Conservation (phyloP, 805 yeast species). For the Candida nanaspora region DNA sequence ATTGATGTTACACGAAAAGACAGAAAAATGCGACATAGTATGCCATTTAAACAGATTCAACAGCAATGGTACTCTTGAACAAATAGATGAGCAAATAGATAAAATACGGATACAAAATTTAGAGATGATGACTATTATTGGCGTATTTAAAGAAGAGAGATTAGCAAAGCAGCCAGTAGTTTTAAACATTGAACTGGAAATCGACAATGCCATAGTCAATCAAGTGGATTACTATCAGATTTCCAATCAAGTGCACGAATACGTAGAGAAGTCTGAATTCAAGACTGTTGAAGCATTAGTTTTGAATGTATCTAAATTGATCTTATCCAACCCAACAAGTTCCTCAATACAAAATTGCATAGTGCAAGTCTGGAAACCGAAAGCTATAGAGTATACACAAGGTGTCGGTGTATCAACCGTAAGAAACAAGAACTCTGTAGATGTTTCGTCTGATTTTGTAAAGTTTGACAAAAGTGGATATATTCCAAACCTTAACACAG, state of each 20-base stretch:
- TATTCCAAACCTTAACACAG: constrained; percentile 24
- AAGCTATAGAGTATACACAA: constrained; percentile 78
- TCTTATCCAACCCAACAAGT: constrained; percentile 7
- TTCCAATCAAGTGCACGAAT: constrained; percentile 42
- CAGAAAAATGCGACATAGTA: constrained; percentile 3
- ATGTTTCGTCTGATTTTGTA: constrained; percentile 4
- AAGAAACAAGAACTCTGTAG: constrained; percentile 25
- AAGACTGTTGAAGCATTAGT: constrained; percentile 93
- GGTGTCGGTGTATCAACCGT: constrained; percentile 83
- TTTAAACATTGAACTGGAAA: constrained; percentile 45
- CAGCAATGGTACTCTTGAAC: neutral
- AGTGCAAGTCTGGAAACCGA: constrained; percentile 78
- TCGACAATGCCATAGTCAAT: constrained; percentile 12
- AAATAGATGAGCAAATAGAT: constrained; percentile 1
- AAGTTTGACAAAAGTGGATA: neutral
- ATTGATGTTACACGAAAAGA: neutral
- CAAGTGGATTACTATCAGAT: constrained; percentile 28
- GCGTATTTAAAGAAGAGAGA: constrained; percentile 89
- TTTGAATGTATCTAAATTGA: constrained; percentile 47
- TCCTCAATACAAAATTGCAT: constrained; percentile 16
- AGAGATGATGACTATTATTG: constrained; percentile 69
- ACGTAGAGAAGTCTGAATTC: constrained; percentile 74
- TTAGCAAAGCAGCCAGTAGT: constrained; percentile 69
- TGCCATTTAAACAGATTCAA: constrained; percentile 5
- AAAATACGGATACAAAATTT: constrained; percentile 40